A percentile compares a stretch with the other conserved stretches of the same genome.
These are phyloP conservation scores for Calocera viscosa DNA, from an alignment of 768 basidiomycete species.

Conservation along the genomic window DNA sequence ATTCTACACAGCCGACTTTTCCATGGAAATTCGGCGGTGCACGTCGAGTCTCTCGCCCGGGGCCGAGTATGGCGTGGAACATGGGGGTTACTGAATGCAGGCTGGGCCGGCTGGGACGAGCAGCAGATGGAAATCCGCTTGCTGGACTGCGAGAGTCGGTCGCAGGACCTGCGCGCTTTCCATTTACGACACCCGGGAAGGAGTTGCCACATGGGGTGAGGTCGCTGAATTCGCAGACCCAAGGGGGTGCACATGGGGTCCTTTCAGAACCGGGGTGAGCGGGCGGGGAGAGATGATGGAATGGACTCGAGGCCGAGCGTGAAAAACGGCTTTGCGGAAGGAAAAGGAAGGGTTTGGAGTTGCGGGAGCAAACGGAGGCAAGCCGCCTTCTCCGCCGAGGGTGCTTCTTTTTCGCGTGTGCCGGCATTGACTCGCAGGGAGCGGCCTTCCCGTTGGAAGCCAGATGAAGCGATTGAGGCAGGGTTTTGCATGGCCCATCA, in stretches of 20 bases:
- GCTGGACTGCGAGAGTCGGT: not conserved
- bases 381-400: slow-evolving; percentile 9
- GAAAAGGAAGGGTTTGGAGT: not conserved
- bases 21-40: not conserved
- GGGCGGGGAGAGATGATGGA: not conserved
- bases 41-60: not conserved
- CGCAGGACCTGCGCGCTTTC: not conserved
- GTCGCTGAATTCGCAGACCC: not conserved
- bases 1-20: not conserved
- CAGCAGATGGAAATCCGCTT: not conserved
- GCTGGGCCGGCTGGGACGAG: not conserved
- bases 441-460: too few relatives aligned
- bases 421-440: not conserved
- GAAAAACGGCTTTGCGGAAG: slow-evolving; percentile 2
- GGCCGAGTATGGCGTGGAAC: not conserved
- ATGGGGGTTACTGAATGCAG: slow-evolving; percentile 5
- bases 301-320: slow-evolving; percentile 3
- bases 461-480: too few relatives aligned
- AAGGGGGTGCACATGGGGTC: not conserved
- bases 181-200: not conserved
- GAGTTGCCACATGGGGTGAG: not conserved
- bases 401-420: not conserved
- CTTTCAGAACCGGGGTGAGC: not conserved
- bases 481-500: too few relatives aligned
- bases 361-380: slow-evolving; percentile 6